phyloP scores from a whole-genome alignment of 148 eudicot genomes.

The Vaccinium macrocarpon region DNA sequence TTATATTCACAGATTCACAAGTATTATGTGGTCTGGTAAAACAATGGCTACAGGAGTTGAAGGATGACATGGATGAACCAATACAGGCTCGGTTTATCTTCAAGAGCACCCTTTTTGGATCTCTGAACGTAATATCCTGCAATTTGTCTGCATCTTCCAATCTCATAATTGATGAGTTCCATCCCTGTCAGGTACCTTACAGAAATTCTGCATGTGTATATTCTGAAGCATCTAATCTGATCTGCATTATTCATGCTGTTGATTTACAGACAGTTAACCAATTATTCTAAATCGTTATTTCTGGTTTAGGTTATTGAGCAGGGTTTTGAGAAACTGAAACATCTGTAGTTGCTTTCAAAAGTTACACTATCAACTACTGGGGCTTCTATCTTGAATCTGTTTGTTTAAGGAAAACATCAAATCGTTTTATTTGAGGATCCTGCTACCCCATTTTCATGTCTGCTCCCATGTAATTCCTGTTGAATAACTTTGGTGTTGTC shows the following conservation, averaged over 20 bases:
- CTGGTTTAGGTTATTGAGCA: background rate
- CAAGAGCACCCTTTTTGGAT: conserved; percentile 42
- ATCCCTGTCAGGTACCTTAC: conserved; percentile 48
- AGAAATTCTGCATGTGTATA: background rate
- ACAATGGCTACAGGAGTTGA: conserved; percentile 68
- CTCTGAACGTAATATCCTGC: conserved; percentile 56
- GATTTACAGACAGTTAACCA: background rate
- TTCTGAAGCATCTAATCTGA: background rate
- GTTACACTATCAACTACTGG: background rate
- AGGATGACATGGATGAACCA: conserved; percentile 42
- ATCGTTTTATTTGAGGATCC: background rate
- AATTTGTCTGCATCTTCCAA: conserved; percentile 42
- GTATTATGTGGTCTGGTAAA: conserved; percentile 51
- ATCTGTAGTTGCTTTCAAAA: background rate
- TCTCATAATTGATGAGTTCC: conserved; percentile 50
- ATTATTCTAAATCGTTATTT: background rate
- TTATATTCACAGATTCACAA: conserved; percentile 45
- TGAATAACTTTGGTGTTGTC: background rate
- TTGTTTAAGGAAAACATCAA: background rate
- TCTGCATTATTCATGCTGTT: conserved; percentile 4
- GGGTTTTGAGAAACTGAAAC: background rate
- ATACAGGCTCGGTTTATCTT: conserved; percentile 58
- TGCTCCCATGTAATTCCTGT: background rate
- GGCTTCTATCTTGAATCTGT: background rate
- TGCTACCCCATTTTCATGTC: background rate